These are phyloP conservation scores for Penicillium expansum DNA, from an alignment of 2,329 filamentous ascomycete species.

Conservation along the genomic window DNA sequence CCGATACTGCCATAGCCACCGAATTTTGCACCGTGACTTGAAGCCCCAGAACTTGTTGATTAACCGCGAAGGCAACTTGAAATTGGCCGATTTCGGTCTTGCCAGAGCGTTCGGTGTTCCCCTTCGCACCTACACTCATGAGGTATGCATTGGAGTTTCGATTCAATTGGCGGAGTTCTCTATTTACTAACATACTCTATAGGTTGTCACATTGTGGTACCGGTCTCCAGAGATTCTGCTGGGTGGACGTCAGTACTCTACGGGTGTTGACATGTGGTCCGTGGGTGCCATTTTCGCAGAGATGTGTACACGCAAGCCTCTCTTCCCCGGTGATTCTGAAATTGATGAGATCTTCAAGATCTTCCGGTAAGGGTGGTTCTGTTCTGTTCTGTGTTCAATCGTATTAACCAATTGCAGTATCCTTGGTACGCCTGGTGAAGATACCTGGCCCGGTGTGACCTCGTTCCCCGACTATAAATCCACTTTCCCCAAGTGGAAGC, in stretches of 20 bases:
- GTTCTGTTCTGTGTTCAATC: background rate
- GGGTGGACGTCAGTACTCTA: slow-evolving; percentile 87
- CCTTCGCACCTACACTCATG: slow-evolving; percentile 86
- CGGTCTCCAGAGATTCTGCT: slow-evolving; percentile 86
- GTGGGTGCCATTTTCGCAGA: slow-evolving; percentile 93
- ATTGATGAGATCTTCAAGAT: slow-evolving; percentile 95
- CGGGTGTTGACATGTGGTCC: slow-evolving; percentile 95
- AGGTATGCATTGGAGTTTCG: slow-evolving; percentile 48
- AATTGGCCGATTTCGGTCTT: slow-evolving; percentile 85
- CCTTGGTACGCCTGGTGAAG: slow-evolving; percentile 79
- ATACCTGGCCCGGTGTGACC: slow-evolving; percentile 86
- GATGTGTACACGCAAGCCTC: slow-evolving; percentile 90
- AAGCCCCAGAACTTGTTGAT: slow-evolving; percentile 92
- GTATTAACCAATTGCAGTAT: slow-evolving; percentile 49
- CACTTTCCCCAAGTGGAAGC: slow-evolving; percentile 87
- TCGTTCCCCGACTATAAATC: slow-evolving; percentile 91
- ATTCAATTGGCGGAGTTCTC: background rate
- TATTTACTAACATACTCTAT: slow-evolving; percentile 12
- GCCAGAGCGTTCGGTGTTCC: slow-evolving; percentile 89
- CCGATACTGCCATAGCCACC: slow-evolving; percentile 83
- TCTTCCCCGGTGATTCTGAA: slow-evolving; percentile 89
- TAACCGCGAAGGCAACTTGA: slow-evolving; percentile 80
- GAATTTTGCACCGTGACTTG: slow-evolving; percentile 81
- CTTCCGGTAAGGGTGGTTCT: slow-evolving; percentile 66
- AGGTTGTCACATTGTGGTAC: slow-evolving; percentile 92